Evolutionary conservation across 2,329 filamentous ascomycete genomes (phyloP), one percentile per base, ranked within the genome.

Genomic region (Diaporthe longicolla): DNA sequence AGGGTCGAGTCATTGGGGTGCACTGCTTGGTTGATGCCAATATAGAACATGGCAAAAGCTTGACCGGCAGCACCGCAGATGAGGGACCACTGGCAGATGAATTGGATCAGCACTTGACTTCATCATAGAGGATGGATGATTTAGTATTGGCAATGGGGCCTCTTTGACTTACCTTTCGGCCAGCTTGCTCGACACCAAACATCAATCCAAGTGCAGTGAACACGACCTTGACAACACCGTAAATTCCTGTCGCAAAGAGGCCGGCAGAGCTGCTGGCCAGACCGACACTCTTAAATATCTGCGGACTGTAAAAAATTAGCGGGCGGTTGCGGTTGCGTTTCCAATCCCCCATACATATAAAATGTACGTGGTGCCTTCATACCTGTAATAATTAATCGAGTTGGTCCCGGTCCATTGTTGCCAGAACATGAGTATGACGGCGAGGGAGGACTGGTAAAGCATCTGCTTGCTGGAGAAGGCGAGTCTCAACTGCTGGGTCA

Each of bases 231-330:
- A 93, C 89, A 71, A 94, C 87, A 35, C 93, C 93, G 79, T 94
- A 94, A 77, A 94, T 89, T 54, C 93, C 93, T 0, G 93, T 94
- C 6, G 93, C 92, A 80, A 94, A 93, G 32, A 94, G 88, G 24
- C 89, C 89, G 54, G 88, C 86, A 52, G 87, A 81, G 8, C 87
- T 90, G 17, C 85, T 84, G 32, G 80, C 81, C 77, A 94, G 86
- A 24, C 93, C 93, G 3, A 94, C 85, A 77, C 90, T 87, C 58
- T 84, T 83, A 84, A 94, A 94, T 78, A 94, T 94, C 61, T 75
- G 74, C 15, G 74, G 74, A 15, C 45, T 57, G 77, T 91, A n/a
- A n/a, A n/a, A 92, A 80, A 8, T 35, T 4, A 4, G 32, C 8
- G 32, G 32, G n/a, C n/a, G n/a, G n/a, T n/a, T n/a, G n/a, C n/a